Percentiles rank a stretch among this genome's conserved stretches.
Evolutionary conservation across 2,329 filamentous ascomycete genomes (phyloP).

Genomic region (Cladosporium sp.): DNA sequence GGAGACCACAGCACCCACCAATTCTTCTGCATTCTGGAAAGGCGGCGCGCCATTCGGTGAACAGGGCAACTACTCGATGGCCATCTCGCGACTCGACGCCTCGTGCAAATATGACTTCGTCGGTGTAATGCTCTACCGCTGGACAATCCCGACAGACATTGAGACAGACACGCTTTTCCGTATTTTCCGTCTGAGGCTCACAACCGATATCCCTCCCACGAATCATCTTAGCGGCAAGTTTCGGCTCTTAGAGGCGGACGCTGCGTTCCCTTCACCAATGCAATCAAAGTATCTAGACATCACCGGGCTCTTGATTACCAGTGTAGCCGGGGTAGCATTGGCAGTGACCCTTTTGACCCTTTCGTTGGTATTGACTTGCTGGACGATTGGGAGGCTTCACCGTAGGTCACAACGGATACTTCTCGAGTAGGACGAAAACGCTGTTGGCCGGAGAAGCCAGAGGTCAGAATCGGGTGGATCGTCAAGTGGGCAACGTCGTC

Average conservation of each 20-base stretch:
- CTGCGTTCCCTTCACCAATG: neutral
- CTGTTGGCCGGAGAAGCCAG: too few relatives aligned
- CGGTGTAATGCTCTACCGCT: neutral
- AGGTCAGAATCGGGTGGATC: too few relatives aligned
- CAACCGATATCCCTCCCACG: neutral
- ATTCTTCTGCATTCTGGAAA: neutral
- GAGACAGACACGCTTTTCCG: neutral
- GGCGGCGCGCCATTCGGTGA: neutral
- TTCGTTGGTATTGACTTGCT: neutral
- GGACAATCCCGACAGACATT: neutral
- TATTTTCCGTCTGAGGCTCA: conserved; percentile 1
- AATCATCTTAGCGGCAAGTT: neutral
- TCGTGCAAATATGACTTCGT: neutral
- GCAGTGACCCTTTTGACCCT: neutral
- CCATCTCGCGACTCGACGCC: neutral
- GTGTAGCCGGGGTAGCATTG: neutral
- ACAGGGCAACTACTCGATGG: neutral
- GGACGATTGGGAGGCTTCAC: neutral
- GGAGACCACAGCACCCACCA: neutral
- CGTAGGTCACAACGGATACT: neutral
- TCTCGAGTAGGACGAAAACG: neutral
- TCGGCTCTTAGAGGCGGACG: neutral
- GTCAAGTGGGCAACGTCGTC: too few relatives aligned
- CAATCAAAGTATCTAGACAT: neutral
- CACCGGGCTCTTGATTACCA: neutral